Base-by-base conservation (phyloP, 2,329 filamentous ascomycete genomes). In the Fragosphaeria purpurea region DNA sequence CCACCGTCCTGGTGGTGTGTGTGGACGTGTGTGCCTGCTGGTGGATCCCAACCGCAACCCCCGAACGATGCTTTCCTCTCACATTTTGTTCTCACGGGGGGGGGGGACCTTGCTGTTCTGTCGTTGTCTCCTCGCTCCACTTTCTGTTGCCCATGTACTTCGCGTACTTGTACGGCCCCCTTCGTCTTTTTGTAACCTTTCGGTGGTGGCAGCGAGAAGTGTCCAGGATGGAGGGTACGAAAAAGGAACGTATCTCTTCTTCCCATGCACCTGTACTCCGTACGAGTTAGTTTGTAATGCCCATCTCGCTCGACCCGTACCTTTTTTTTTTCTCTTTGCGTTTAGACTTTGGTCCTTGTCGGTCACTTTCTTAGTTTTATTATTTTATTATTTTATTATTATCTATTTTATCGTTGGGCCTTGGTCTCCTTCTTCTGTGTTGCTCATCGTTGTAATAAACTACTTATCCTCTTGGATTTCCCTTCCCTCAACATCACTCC, bases 401-500 rank as follows among this genome's bases (percentile, higher is more conserved):
- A 47, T 41, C 44, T 35, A 45, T 30, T 43, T 49, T 39, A 30
- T 22, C 39, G 22, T 22, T 22, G 22, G 22, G 22, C 22, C 22
- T 22, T 22, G 22, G 22, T 3, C 22, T 22, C 22, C 22, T 22
- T 22, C 22, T 22, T 22, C 22, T 22, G 22, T 22, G 22, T 22
- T 22, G 22, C 44, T 43, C 41, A 47, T 41, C 63, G 62, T 40
- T 40, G 37, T 44, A 37, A 34, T 44, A 37, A 48, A 56, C 64
- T 74, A 75, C 73, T 73, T 76, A 75, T 76, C 64, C 58, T 58
- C 60, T 53, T 57, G 59, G 57, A 57, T 57, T 62, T 62, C 72
- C 71, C 69, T 62, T 70, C 69, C 63, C 61, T 70, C 68, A 62
- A 60, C 60, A n/a, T 7, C 13, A 7, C 65, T 64, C 57, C 62